Evolutionary conservation across 768 basidiomycete genomes (phyloP), one percentile per base, ranked within the genome.

Genomic region (Plicaturopsis crispa): DNA sequence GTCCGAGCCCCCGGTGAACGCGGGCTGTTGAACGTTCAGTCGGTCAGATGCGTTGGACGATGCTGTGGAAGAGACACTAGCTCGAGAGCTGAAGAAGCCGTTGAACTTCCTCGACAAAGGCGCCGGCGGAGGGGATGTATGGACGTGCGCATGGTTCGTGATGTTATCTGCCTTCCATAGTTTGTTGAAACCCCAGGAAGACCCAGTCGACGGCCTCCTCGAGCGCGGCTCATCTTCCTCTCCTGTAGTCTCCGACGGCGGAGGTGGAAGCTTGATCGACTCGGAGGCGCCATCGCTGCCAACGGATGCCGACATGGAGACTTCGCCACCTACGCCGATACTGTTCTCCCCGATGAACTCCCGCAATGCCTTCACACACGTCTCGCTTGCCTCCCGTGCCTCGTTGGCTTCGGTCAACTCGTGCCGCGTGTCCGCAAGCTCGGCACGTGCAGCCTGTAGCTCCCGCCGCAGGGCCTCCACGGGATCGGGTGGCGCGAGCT

Each of bases 371-470:
- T 75, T 78, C 46, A 86, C 78, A 54, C 89, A 92, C 1, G 73
- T 73, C 47, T 97, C 91, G 24, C 84, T 87, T 3, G 93, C 93
- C 52, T 89, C 80, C 34, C 79, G 70, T 3, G 87, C 89, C 58
- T 97, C 93, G 44, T 75, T 80, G 1, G 80, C 70, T 52, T 94
- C 91, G 26, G 53, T 65, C 33, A 94, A 61, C 42, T 89, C 84
- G 43, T 75, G 71, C 48, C 74, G 75, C 13, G 72, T 66, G 21
- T 70, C 73, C 23, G 80, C 78, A 13, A 92, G 57, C 39, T 84
- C 75, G 17, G 67, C 56, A 48, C 76, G 77, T 40, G 80, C 47
- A 2, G 62, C 48, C 31, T 57, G 60, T 22, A 91, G 42, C 52
- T 90, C 84, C 39, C 66, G 69, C 22, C 76, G 75, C 24, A 87